Percentiles rank a stretch among this genome's conserved stretches.
These are phyloP conservation scores for Solanum rostratum DNA, from an alignment of 257 asterid genomes.

Conservation along the genomic window DNA sequence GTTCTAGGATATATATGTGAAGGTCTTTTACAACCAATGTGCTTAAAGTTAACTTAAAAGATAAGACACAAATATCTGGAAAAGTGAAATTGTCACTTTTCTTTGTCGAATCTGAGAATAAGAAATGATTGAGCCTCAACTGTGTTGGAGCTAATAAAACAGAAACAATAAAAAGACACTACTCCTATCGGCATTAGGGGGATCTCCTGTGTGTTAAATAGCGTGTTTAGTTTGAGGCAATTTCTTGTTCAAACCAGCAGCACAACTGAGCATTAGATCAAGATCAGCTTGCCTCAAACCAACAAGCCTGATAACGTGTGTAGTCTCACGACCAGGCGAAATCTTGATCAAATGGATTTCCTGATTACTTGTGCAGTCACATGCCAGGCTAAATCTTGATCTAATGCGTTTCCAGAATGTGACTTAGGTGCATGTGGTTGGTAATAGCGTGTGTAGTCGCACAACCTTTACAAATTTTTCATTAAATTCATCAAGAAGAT, in stretches of 20 bases:
- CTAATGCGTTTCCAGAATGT: not conserved
- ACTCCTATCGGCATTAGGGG: not conserved
- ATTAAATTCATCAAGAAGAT: not conserved
- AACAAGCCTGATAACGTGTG: no score
- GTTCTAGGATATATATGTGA: not conserved
- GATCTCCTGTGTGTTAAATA: not conserved
- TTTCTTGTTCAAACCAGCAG: no score
- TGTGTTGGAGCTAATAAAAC: not conserved
- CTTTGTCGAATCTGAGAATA: not conserved
- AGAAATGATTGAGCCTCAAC: not conserved
- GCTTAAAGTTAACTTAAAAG: not conserved
- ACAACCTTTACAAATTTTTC: not conserved
- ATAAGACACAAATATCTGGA: not conserved
- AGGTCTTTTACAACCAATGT: not conserved
- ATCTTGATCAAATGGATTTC: no score
- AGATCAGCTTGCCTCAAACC: no score
- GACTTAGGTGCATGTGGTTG: not conserved
- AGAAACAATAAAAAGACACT: not conserved
- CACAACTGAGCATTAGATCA: no score
- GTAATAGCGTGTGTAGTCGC: not conserved
- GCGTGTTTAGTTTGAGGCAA: no score
- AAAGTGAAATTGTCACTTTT: not conserved
- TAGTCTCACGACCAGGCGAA: no score
- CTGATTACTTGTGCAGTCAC: not conserved
- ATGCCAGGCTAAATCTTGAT: not conserved